Conservation (phyloP, 352 stramenopile genomes). For the Pythium chondricola region DNA sequence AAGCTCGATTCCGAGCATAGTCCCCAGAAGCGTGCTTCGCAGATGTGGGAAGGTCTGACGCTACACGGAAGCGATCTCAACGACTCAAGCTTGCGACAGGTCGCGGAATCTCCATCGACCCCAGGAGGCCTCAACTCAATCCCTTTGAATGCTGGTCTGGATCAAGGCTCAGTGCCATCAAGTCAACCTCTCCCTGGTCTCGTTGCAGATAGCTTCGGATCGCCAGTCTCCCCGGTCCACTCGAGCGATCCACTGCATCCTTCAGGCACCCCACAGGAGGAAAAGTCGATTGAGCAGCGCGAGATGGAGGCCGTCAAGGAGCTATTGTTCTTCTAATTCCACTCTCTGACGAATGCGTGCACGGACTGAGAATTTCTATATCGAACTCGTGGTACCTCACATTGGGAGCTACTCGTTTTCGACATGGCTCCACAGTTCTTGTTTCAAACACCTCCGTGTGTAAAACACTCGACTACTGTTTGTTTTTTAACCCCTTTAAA, state of each 20-base stretch:
- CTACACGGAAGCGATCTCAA: not conserved
- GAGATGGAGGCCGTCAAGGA: slow-evolving; percentile 55
- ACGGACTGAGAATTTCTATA: too few relatives aligned
- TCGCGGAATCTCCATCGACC: too few relatives aligned
- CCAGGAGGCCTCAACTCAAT: too few relatives aligned
- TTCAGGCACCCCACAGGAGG: not conserved
- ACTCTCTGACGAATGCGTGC: not conserved
- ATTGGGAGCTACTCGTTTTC: too few relatives aligned
- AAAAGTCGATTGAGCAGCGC: slow-evolving; percentile 46
- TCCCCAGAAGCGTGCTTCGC: not conserved
- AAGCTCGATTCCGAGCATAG: not conserved
- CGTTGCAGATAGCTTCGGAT: slow-evolving; percentile 15
- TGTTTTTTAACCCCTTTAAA: too few relatives aligned
- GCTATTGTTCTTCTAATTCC: slow-evolving; percentile 37
- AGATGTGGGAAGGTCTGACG: slow-evolving; percentile 8
- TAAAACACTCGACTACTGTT: not conserved
- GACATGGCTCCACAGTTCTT: too few relatives aligned
- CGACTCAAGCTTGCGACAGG: too few relatives aligned
- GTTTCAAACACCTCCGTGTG: slow-evolving; percentile 1
- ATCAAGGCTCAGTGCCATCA: too few relatives aligned
- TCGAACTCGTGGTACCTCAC: too few relatives aligned
- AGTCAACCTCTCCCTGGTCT: too few relatives aligned
- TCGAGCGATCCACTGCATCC: not conserved
- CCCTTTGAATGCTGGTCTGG: slow-evolving; percentile 3
- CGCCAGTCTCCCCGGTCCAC: slow-evolving; percentile 6